Conservation (phyloP, 2,329 filamentous ascomycete species). For the Nectriaceae sp. region DNA sequence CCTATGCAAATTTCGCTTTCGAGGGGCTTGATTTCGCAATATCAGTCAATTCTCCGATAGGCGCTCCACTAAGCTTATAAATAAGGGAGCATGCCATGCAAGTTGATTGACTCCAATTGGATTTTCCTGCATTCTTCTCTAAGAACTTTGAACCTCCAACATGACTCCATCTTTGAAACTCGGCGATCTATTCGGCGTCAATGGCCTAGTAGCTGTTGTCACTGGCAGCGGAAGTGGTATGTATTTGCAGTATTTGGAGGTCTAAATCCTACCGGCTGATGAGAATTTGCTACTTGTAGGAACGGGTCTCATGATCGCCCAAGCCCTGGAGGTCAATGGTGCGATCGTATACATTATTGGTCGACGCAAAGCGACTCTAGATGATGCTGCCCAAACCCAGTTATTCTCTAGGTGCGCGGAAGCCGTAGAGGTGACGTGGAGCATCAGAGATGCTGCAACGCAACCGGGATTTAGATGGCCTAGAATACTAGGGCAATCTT, state of each 20-base stretch:
- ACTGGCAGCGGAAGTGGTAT: conserved; percentile 49
- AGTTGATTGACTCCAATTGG: too few relatives aligned
- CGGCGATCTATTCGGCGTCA: conserved; percentile 46
- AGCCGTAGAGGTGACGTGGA: conserved; percentile 34
- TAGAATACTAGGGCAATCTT: not conserved
- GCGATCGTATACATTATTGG: conserved; percentile 55
- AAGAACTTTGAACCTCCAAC: not conserved
- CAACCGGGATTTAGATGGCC: conserved; percentile 26
- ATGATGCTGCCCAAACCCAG: conserved; percentile 77
- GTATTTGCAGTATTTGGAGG: too few relatives aligned
- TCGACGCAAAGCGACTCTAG: conserved; percentile 45
- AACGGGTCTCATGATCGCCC: conserved; percentile 52
- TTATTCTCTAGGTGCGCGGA: conserved; percentile 54
- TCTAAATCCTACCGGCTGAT: too few relatives aligned
- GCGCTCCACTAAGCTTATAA: too few relatives aligned
- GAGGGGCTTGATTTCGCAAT: too few relatives aligned
- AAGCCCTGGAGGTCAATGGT: conserved; percentile 51
- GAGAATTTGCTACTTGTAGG: conserved; percentile 35
- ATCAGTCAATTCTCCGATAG: too few relatives aligned
- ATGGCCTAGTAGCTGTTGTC: conserved; percentile 55
- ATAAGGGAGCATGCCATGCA: too few relatives aligned
- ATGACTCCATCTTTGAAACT: not conserved
- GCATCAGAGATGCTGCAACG: conserved; percentile 36
- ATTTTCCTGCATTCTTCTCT: not conserved
- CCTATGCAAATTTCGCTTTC: too few relatives aligned